These are phyloP conservation scores for Aspergillus sp. DNA, from an alignment of 2,329 filamentous ascomycete genomes.

Conservation along the genomic window DNA sequence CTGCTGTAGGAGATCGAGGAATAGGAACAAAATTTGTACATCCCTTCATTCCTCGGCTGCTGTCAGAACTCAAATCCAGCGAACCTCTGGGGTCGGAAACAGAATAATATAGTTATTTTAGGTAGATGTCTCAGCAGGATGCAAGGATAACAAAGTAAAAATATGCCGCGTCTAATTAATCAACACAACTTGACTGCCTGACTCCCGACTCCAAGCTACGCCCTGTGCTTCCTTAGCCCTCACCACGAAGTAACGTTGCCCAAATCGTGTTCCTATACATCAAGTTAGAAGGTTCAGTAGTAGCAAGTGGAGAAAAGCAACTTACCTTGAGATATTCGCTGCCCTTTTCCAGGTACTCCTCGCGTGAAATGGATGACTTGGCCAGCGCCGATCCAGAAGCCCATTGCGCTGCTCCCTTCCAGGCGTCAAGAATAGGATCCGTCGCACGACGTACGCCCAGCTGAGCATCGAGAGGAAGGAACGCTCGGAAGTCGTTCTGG, in stretches of 20 bases:
- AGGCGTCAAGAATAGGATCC: constrained; percentile 82
- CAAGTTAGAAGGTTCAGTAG: neutral
- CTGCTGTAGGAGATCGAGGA: too few species aligned
- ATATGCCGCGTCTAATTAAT: neutral
- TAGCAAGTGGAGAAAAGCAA: neutral
- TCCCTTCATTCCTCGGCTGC: neutral
- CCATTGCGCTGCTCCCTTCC: constrained; percentile 91
- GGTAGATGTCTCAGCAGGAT: neutral
- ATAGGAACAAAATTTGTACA: neutral
- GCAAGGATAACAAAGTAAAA: neutral
- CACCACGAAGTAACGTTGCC: constrained; percentile 36
- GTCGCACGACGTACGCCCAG: constrained; percentile 71
- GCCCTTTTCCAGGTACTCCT: constrained; percentile 90
- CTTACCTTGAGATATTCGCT: constrained; percentile 83
- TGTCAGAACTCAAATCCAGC: too few species aligned
- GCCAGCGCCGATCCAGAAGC: constrained; percentile 59
- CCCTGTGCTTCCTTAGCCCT: neutral
- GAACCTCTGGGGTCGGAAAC: too few species aligned
- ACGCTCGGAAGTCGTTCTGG: constrained; percentile 67
- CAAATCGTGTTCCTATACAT: constrained; percentile 36
- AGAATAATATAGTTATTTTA: too few species aligned
- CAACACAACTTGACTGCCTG: neutral
- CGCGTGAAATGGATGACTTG: constrained; percentile 67
- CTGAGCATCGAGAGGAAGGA: constrained; percentile 67
- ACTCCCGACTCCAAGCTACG: neutral